phyloP scores from a whole-genome alignment of 768 basidiomycete species.

The Lentinus brumalis region DNA sequence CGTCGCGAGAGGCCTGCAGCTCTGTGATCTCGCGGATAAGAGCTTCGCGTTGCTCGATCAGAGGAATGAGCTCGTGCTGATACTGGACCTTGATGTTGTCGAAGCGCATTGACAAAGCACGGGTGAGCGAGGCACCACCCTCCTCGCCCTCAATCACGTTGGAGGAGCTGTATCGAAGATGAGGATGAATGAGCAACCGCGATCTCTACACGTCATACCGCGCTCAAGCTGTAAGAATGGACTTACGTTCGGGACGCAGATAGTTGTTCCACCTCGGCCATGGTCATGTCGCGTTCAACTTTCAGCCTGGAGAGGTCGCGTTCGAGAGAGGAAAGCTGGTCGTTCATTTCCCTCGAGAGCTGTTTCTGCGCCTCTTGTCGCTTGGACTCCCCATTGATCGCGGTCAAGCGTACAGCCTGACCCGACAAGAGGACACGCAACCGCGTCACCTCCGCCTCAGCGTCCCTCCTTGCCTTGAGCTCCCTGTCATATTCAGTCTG shows the following conservation, averaged over 20 bases:
- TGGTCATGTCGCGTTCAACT: conserved; percentile 86
- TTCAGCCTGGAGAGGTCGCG: conserved; percentile 84
- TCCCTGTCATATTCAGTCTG: conserved; percentile 95
- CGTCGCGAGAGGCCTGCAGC: conserved; percentile 82
- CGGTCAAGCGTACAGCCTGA: conserved; percentile 83
- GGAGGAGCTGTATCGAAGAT: conserved; percentile 19
- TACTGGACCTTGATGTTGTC: conserved; percentile 89
- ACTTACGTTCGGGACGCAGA: conserved; percentile 71
- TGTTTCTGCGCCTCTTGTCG: conserved; percentile 77
- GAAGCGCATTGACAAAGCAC: conserved; percentile 81
- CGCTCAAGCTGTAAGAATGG: neutral
- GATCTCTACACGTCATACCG: neutral
- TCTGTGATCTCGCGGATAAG: conserved; percentile 82
- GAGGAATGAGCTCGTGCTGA: conserved; percentile 80
- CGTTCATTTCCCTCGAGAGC: conserved; percentile 74
- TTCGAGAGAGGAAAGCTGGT: conserved; percentile 77
- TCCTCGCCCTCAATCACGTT: conserved; percentile 19
- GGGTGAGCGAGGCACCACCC: conserved; percentile 38
- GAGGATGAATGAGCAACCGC: conserved; percentile 5
- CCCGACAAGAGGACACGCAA: conserved; percentile 85
- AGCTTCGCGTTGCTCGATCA: conserved; percentile 79
- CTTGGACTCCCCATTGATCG: conserved; percentile 79
- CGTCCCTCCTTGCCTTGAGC: conserved; percentile 82
- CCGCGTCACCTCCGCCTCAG: conserved; percentile 89
- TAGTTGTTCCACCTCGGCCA: conserved; percentile 94